phyloP scores from a whole-genome alignment of 495 filamentous ascomycete species.

The Thermothielavioides terrestris region DNA sequence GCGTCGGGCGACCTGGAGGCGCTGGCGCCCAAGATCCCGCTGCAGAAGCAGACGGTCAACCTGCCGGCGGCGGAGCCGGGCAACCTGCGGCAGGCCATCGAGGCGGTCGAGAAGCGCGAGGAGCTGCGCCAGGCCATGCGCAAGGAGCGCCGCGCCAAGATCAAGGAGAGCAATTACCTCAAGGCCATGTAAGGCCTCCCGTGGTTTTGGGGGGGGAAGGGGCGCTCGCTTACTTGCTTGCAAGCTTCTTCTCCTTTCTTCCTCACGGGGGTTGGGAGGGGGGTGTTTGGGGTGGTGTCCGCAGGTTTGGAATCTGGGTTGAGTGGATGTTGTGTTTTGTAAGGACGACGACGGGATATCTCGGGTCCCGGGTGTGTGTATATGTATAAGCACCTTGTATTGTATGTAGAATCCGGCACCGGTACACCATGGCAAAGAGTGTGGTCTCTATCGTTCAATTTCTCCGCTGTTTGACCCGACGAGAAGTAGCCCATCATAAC shows the following conservation, averaged over 20 bases:
- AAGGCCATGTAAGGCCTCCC: conserved; percentile 53
- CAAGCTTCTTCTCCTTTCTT: too few species aligned
- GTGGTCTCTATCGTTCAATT: neutral
- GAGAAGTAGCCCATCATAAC: too few species aligned
- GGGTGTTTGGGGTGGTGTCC: neutral
- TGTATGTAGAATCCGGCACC: conserved; percentile 10
- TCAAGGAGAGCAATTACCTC: conserved; percentile 93
- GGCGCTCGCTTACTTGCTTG: neutral
- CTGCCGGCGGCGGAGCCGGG: conserved; percentile 58
- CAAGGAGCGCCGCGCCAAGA: conserved; percentile 62
- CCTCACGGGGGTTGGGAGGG: neutral
- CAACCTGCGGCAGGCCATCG: conserved; percentile 44
- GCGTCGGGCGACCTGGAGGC: conserved; percentile 56
- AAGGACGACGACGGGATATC: neutral
- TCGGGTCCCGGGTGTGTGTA: neutral
- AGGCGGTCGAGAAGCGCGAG: conserved; percentile 50
- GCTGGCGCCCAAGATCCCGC: conserved; percentile 63
- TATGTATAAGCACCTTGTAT: conserved; percentile 11
- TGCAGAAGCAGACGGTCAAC: conserved; percentile 79
- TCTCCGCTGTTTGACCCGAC: too few species aligned
- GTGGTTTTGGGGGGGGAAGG: neutral
- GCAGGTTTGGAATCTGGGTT: too few species aligned
- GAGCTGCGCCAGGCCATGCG: conserved; percentile 63
- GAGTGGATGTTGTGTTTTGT: neutral
- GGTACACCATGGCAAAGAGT: neutral